Evolutionary conservation across 345 rosid genomes (phyloP).

Genomic region (Luvunga scandens): DNA sequence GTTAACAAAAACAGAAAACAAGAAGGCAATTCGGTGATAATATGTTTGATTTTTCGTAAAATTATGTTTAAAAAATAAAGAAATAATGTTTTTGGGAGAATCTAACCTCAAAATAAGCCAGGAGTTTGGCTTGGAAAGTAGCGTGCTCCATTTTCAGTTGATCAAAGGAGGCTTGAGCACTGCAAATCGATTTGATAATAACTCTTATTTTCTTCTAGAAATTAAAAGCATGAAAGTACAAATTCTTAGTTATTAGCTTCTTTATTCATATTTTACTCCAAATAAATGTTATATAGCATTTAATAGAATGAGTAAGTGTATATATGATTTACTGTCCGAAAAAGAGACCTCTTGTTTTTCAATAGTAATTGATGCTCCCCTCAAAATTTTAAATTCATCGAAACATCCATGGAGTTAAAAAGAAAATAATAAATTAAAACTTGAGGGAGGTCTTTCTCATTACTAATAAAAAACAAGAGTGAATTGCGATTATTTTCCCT

Average conservation of each 20-base stretch:
- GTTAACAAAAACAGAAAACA: background rate
- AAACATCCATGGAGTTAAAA: too few species aligned
- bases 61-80: background rate
- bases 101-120: slow-evolving; percentile 28
- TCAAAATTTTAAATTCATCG: too few species aligned
- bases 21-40: background rate
- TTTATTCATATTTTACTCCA: background rate
- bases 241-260: too few species aligned
- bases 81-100: background rate
- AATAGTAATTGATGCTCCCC: too few species aligned
- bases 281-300: too few species aligned
- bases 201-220: background rate
- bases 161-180: slow-evolving; percentile 8
- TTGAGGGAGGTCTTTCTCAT: too few species aligned
- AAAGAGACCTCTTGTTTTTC: too few species aligned
- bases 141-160: slow-evolving; percentile 17
- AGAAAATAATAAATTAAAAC: too few species aligned
- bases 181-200: background rate
- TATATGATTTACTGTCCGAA: background rate
- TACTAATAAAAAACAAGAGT: too few species aligned
- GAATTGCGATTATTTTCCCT: too few species aligned
- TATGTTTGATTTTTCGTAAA: background rate
- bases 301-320: background rate
- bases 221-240: background rate
- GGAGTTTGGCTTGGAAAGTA: slow-evolving; percentile 22